These are phyloP conservation scores for Xanthoceras sorbifolium DNA, from an alignment of 345 rosid genomes.

Conservation along the genomic window DNA sequence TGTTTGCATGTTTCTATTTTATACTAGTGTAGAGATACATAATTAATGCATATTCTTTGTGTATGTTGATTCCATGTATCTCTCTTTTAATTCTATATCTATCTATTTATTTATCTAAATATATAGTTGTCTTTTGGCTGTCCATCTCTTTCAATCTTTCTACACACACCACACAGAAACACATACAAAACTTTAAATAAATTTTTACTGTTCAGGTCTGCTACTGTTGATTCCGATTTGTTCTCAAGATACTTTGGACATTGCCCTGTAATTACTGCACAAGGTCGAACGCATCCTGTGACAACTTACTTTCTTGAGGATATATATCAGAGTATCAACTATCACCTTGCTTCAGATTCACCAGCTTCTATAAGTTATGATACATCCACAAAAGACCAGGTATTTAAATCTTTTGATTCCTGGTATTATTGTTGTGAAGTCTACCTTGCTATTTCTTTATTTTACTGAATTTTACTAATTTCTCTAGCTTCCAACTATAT, in stretches of 20 bases:
- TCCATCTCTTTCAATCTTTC: neutral
- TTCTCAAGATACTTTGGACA: slow-evolving; percentile 84
- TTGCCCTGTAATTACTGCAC: slow-evolving; percentile 87
- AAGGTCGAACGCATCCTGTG: slow-evolving; percentile 92
- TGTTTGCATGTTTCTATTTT: slow-evolving; percentile 27
- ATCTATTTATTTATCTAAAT: neutral
- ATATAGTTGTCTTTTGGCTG: neutral
- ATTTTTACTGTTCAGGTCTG: slow-evolving; percentile 61
- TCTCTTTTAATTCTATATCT: slow-evolving; percentile 15
- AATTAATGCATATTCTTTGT: slow-evolving; percentile 5
- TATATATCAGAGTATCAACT: slow-evolving; percentile 66
- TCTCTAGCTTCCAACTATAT: slow-evolving; percentile 3
- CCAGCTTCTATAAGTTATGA: slow-evolving; percentile 67
- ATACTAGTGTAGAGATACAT: slow-evolving; percentile 6
- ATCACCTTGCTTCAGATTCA: slow-evolving; percentile 82
- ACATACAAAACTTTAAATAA: neutral
- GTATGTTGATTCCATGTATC: neutral
- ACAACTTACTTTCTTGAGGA: slow-evolving; percentile 80
- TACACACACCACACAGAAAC: neutral
- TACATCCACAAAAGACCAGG: slow-evolving; percentile 57
- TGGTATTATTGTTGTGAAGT: neutral
- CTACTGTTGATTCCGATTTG: slow-evolving; percentile 86
- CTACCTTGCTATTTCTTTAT: neutral
- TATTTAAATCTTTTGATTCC: slow-evolving; percentile 28
- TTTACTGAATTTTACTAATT: slow-evolving; percentile 2